Evolutionary conservation across 2,329 filamentous ascomycete species (phyloP).

Genomic region (Hymenoscyphus fraxineus): DNA sequence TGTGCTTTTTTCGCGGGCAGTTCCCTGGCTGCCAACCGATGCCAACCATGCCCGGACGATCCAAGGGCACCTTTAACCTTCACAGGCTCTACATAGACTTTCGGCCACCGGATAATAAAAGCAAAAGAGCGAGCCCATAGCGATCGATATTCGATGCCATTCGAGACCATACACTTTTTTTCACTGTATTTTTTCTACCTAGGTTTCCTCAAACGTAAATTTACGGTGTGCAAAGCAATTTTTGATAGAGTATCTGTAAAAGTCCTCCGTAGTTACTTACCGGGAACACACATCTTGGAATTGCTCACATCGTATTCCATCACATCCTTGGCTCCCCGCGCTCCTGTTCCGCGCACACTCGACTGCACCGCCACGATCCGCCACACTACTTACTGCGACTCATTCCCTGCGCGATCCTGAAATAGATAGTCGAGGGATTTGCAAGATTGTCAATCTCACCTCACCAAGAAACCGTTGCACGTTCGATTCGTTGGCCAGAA

Average conservation of each 20-base stretch:
- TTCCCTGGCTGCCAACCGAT: no score
- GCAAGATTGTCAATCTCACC: conserved; percentile 6
- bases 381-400: neutral
- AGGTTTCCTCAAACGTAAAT: neutral
- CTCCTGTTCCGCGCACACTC: neutral
- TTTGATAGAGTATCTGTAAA: no score
- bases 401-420: neutral
- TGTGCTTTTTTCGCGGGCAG: no score
- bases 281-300: neutral
- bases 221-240: no score
- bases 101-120: neutral
- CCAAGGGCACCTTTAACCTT: neutral
- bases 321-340: neutral
- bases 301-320: neutral
- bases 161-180: neutral
- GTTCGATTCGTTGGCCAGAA: neutral
- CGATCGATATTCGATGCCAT: neutral
- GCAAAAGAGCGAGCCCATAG: neutral
- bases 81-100: neutral
- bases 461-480: neutral
- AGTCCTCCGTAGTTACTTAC: no score
- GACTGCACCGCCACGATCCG: neutral
- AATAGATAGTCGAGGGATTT: conserved; percentile 14
- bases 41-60: neutral
- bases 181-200: neutral